phyloP scores from a whole-genome alignment of 2,329 filamentous ascomycete genomes.

The Neodidymelliopsis sp. region DNA sequence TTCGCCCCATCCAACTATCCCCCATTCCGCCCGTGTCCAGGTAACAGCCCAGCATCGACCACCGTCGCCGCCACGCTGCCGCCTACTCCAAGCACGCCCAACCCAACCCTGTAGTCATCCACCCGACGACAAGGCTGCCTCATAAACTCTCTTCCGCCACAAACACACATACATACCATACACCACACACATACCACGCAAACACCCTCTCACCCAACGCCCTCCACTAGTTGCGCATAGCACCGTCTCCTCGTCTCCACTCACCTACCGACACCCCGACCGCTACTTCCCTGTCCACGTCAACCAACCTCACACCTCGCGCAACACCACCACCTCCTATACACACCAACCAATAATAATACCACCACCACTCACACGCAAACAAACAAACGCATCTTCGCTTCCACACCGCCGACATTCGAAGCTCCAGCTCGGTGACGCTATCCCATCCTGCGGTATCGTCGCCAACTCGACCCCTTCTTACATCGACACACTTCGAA shows the following conservation, averaged over 20 bases:
- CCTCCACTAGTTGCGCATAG: neutral
- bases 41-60: constrained; percentile 37
- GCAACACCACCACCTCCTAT: constrained; percentile 26
- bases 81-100: constrained; percentile 37
- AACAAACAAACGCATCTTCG: constrained; percentile 15
- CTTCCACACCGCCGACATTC: constrained; percentile 25
- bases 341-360: constrained; percentile 39
- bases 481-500: constrained; percentile 32
- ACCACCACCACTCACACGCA: constrained; percentile 26
- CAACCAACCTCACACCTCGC: constrained; percentile 27
- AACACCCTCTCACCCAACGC: constrained; percentile 14
- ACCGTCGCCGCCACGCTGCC: constrained; percentile 38
- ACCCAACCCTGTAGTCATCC: constrained; percentile 22
- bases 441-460: constrained; percentile 30
- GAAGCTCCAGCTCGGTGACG: constrained; percentile 41
- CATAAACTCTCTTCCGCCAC: constrained; percentile 19
- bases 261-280: constrained; percentile 31
- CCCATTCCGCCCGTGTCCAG: constrained; percentile 34
- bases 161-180: neutral
- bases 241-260: constrained; percentile 20
- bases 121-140: constrained; percentile 26
- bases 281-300: constrained; percentile 40
- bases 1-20: constrained; percentile 17
- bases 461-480: constrained; percentile 40
- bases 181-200: too few species aligned